Evolutionary conservation across 2,329 filamentous ascomycete genomes (phyloP).

Genomic region (Ascochyta rabiei): DNA sequence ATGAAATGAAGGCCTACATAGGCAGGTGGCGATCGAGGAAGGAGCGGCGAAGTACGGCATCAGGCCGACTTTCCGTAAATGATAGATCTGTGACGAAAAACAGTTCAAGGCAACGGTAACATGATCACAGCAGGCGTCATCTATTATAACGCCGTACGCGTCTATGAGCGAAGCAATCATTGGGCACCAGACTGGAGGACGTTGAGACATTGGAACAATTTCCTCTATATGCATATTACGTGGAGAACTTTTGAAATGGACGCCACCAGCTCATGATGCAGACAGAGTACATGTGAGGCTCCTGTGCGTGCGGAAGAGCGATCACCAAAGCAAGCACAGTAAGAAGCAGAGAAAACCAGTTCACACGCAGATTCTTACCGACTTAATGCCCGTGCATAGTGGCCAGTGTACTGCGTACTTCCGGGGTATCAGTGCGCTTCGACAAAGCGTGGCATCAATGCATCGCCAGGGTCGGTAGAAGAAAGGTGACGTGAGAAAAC

Average conservation of each 20-base stretch:
- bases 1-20: background rate
- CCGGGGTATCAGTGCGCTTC: slow-evolving; percentile 42
- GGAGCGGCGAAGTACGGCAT: slow-evolving; percentile 10
- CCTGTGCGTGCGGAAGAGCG: slow-evolving; percentile 3
- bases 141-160: background rate
- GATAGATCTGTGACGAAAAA: background rate
- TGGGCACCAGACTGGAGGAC: background rate
- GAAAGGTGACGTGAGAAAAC: slow-evolving; percentile 23
- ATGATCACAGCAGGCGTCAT: background rate
- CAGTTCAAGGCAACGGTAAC: background rate
- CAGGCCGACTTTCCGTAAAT: background rate
- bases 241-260: slow-evolving; percentile 34
- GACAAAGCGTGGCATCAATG: slow-evolving; percentile 28
- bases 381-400: slow-evolving; percentile 18
- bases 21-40: background rate
- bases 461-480: slow-evolving; percentile 25
- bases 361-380: slow-evolving; percentile 25
- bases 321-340: slow-evolving; percentile 5
- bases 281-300: slow-evolving; percentile 21
- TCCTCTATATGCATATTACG: slow-evolving; percentile 38
- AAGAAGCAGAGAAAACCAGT: slow-evolving; percentile 36
- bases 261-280: slow-evolving; percentile 36
- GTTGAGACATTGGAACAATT: slow-evolving; percentile 8
- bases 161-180: background rate
- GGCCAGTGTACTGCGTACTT: slow-evolving; percentile 28